phyloP scores from a whole-genome alignment of 208 protist species.

The Naegleria fowleri region DNA sequence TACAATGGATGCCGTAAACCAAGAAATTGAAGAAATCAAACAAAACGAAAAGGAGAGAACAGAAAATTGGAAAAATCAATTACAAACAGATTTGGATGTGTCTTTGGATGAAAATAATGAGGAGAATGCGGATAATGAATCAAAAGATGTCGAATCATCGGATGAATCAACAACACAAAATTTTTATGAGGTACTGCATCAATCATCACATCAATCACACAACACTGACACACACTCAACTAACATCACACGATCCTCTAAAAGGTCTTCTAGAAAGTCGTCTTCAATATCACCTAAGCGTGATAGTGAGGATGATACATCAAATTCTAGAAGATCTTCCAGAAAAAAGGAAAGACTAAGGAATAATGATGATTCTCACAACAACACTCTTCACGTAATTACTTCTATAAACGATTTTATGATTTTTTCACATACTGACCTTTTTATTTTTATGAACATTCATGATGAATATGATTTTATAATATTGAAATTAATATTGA shows the following conservation, averaged over 20 bases:
- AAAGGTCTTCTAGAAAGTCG: not conserved
- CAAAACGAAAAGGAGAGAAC: not conserved
- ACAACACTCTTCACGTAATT: not conserved
- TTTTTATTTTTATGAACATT: not conserved
- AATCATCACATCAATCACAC: not conserved
- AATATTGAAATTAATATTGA: not conserved
- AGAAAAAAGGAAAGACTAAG: not conserved
- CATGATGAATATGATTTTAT: not conserved
- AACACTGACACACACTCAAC: not conserved
- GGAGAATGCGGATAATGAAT: not conserved
- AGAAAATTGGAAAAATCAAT: conserved; percentile 12
- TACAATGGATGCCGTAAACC: not conserved
- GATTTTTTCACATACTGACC: not conserved
- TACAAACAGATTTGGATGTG: not conserved
- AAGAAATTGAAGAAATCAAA: conserved; percentile 6
- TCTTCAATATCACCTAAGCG: not conserved
- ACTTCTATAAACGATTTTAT: not conserved
- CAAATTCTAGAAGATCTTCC: not conserved
- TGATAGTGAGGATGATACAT: not conserved
- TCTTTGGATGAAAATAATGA: not conserved
- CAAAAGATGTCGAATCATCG: not conserved
- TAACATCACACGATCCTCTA: not conserved
- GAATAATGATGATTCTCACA: not conserved
- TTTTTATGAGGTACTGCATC: not conserved
- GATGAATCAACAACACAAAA: not conserved